These are phyloP conservation scores for Ogataea nonfermentans DNA, from an alignment of 805 yeast species.

Conservation along the genomic window DNA sequence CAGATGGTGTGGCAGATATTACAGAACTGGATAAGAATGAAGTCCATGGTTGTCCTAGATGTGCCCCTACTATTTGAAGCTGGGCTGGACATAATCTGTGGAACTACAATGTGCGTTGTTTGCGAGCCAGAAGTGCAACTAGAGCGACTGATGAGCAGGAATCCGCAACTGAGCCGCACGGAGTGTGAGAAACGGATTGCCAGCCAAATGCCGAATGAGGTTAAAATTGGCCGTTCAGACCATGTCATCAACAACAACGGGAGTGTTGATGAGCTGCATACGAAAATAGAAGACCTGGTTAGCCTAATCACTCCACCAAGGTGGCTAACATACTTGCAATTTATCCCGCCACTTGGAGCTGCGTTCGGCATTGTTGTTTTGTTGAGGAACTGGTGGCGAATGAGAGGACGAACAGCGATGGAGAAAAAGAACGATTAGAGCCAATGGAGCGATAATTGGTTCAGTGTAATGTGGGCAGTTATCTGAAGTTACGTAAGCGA, in stretches of 20 bases:
- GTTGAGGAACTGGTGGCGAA: slow-evolving; percentile 2
- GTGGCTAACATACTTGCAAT: slow-evolving; percentile 16
- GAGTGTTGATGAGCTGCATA: slow-evolving; percentile 42
- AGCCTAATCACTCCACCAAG: slow-evolving; percentile 37
- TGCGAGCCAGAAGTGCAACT: slow-evolving; percentile 60
- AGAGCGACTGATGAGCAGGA: slow-evolving; percentile 61
- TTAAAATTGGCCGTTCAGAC: slow-evolving; percentile 60
- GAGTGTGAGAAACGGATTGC: slow-evolving; percentile 73
- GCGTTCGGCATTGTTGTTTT: slow-evolving; percentile 3
- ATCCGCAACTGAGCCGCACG: slow-evolving; percentile 58
- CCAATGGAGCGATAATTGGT: neutral
- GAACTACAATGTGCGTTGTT: slow-evolving; percentile 62
- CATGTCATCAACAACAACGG: slow-evolving; percentile 62
- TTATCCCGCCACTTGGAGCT: slow-evolving; percentile 23
- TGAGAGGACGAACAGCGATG: neutral
- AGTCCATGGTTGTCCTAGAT: slow-evolving; percentile 69
- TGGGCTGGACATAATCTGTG: slow-evolving; percentile 68
- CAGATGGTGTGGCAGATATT: slow-evolving; percentile 61
- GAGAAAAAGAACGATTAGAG: neutral
- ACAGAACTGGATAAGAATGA: slow-evolving; percentile 54
- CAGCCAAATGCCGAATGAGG: slow-evolving; percentile 69
- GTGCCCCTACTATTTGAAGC: slow-evolving; percentile 90
- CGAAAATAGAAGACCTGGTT: slow-evolving; percentile 42
- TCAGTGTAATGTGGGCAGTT: no score
- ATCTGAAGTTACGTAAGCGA: neutral